Evolutionary conservation across 1,284 basidiomycete genomes (phyloP), one percentile per base, ranked within the genome.

Genomic region (Ceratobasidium sp.): DNA sequence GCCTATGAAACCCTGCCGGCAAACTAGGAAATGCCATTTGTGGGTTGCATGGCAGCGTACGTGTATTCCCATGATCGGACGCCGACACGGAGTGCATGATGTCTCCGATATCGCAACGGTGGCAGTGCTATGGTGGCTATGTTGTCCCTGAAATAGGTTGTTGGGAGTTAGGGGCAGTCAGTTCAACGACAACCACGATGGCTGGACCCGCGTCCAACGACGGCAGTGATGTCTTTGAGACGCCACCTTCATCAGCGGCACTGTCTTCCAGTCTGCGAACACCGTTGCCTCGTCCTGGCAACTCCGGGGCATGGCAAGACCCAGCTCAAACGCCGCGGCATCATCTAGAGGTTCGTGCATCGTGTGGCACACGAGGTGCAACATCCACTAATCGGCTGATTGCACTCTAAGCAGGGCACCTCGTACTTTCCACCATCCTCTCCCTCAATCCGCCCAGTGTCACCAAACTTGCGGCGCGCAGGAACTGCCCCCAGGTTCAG

Each of bases 361-460:
- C 22, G 15, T 22, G 15, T 45, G 4, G 43, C 43, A n/a, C 3
- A 45, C 17, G 43, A 6, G 35, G 35, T 40, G 49, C 45, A 52
- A 12, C 49, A 54, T 27, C 27, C 40, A 7, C 43, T 42, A 40
- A 35, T 32, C 12, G 31, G 52, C 52, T 47, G 34, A 31, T 31
- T n/a, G 31, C 32, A 88, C 74, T 86, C 87, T 76, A 80, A 85
- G 72, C 85, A 87, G 74, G 89, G 87, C 60, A 87, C 87, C 7
- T 88, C 89, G 3, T 89, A 89, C 77, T 87, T 83, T 75, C 69
- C 64, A 3, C 78, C 82, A 25, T 50, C 68, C 20, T 71, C 71
- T 3, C 69, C 72, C 27, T 35, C 69, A 69, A 29, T 71, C 62
- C 5, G 32, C 52, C 49, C 71, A 55, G 43, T 82, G 80, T 34